Evolutionary conservation across 345 rosid genomes (phyloP), one percentile per base, ranked within the genome.

Genomic region (Theobroma cacao): DNA sequence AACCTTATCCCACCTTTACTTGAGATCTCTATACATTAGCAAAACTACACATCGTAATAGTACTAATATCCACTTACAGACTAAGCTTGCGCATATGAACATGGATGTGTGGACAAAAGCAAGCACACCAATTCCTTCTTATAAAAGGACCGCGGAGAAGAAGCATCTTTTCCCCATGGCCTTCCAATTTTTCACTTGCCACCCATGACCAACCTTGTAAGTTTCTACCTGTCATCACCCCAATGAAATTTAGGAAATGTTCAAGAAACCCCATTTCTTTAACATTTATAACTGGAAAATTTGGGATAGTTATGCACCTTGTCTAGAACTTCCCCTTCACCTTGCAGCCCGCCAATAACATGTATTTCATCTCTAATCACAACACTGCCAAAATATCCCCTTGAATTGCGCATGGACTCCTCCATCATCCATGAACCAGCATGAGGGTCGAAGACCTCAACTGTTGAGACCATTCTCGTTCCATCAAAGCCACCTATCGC

Each of bases 401-500:
- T 87, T 0, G 78, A 33, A 17, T 15, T 15, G 26, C 63, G 63
- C 89, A 87, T 80, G 34, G 83, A 50, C 63, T 73, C 80, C 48
- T n/a, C 84, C 45, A 30, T 52, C 70, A 72, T 78, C 87, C 89
- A 87, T 3, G 55, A 66, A 50, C 80, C 82, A 69, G 65, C 72
- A 59, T 85, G 85, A 18, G 89, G 89, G 28, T 87, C 89, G 8
- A 72, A 83, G 11, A 84, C 59, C 74, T 87, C 89, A 8, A 84
- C 83, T 22, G 81, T 68, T 18, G 86, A 66, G 14, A 76, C 77
- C 85, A 78, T 87, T 20, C 15, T 63, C 14, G 30, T 56, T 38
- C 87, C 89, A 77, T 82, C 81, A 73, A 66, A 79, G 9, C 89
- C 87, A 18, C 86, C 89, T 5, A 84, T 45, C 11, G 86, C 87